Conservation (phyloP, 805 yeast genomes). For the Nakazawaea siamensis region DNA sequence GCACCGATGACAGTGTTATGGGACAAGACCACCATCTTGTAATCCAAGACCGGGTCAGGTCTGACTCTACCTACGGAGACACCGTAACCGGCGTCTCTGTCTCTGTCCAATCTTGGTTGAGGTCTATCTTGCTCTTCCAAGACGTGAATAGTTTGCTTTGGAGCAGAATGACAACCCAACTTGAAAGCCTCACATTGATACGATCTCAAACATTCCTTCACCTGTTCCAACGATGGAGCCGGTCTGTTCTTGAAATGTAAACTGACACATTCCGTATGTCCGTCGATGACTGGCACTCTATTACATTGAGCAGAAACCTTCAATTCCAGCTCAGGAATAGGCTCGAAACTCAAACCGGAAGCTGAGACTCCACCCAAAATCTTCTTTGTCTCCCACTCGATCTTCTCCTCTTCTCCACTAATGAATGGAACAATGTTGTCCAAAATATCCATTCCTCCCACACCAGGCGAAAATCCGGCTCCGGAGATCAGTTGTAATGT, state of each 20-base stretch:
- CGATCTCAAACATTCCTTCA: slow-evolving; percentile 60
- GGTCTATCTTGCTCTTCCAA: slow-evolving; percentile 91
- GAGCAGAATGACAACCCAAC: slow-evolving; percentile 86
- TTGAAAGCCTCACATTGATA: slow-evolving; percentile 78
- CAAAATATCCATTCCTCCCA: slow-evolving; percentile 86
- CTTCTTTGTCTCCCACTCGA: slow-evolving; percentile 97
- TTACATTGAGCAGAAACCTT: slow-evolving; percentile 94
- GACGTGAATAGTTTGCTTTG: slow-evolving; percentile 85
- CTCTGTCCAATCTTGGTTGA: slow-evolving; percentile 95
- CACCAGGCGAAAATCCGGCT: slow-evolving; percentile 98
- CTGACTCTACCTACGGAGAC: slow-evolving; percentile 93
- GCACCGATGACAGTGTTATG: slow-evolving; percentile 98
- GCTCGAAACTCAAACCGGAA: slow-evolving; percentile 45
- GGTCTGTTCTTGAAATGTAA: slow-evolving; percentile 74
- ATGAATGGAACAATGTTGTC: slow-evolving; percentile 95
- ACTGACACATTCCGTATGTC: slow-evolving; percentile 94
- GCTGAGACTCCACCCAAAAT: slow-evolving; percentile 64
- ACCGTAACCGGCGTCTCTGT: slow-evolving; percentile 89
- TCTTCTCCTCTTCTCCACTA: slow-evolving; percentile 95
- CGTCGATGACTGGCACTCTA: slow-evolving; percentile 95
- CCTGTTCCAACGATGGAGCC: slow-evolving; percentile 77
- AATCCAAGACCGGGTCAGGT: slow-evolving; percentile 87
- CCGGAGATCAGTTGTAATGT: slow-evolving; percentile 98
- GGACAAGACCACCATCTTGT: slow-evolving; percentile 94
- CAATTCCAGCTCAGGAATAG: slow-evolving; percentile 60